Evolutionary conservation across 129 eudicot genomes (phyloP).

Genomic region (Ambrosia trifida): DNA sequence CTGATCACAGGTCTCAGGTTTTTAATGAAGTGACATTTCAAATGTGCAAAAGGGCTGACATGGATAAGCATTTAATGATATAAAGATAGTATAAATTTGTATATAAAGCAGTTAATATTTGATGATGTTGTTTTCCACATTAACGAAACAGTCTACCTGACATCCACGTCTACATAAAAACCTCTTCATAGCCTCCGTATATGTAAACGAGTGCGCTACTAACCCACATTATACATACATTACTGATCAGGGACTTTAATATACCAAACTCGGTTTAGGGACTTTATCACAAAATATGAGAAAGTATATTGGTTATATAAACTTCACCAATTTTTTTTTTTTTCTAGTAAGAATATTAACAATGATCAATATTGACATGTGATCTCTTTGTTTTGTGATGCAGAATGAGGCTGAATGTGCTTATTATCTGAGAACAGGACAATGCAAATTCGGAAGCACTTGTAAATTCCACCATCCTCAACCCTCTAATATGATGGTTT

Average conservation of each 20-base stretch:
- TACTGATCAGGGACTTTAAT: not conserved
- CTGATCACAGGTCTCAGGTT: too few relatives aligned
- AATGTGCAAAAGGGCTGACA: not conserved
- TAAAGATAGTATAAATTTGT: not conserved
- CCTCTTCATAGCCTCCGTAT: not conserved
- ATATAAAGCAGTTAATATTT: not conserved
- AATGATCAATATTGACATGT: not conserved
- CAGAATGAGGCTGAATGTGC: conserved; percentile 90
- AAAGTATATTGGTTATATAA: not conserved
- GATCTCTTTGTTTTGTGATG: conserved; percentile 12
- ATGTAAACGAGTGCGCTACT: not conserved
- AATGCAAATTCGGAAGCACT: conserved; percentile 93
- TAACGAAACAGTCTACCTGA: not conserved
- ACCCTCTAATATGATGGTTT: conserved; percentile 78
- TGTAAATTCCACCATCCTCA: conserved; percentile 97
- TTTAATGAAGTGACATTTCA: not conserved
- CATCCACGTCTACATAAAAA: not conserved
- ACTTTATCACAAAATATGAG: not conserved
- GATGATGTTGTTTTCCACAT: not conserved
- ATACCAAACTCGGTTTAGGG: not conserved
- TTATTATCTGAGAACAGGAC: conserved; percentile 93
- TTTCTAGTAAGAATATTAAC: not conserved
- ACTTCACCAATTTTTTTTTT: too few relatives aligned
- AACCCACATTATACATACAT: not conserved
- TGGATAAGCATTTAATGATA: not conserved